These are phyloP conservation scores for Ephemerocybe angulata DNA, from an alignment of 768 basidiomycete species.

Conservation along the genomic window DNA sequence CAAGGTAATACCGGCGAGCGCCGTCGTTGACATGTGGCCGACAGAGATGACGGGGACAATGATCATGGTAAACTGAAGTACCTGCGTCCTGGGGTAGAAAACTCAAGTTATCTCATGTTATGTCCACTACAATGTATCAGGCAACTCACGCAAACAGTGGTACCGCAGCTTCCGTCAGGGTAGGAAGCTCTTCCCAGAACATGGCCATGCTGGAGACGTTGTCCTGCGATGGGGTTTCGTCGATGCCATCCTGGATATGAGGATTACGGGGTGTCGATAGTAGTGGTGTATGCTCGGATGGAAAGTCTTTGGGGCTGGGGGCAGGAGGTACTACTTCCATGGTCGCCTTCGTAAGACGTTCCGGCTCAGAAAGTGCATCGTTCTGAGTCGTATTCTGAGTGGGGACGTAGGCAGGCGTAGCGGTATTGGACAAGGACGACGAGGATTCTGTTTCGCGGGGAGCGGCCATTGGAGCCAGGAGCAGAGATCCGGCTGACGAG, in stretches of 20 bases:
- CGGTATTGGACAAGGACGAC: too few species aligned
- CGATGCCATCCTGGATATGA: conserved; percentile 48
- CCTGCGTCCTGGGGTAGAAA: conserved; percentile 51
- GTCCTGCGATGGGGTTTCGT: conserved; percentile 28
- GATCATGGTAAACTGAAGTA: conserved; percentile 86
- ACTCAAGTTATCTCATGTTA: too few species aligned
- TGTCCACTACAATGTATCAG: too few species aligned
- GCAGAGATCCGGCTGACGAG: too few species aligned
- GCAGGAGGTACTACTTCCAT: conserved; percentile 24
- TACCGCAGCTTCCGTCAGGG: conserved; percentile 59
- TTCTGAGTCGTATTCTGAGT: too few species aligned
- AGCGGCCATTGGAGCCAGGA: too few species aligned
- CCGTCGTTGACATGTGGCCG: conserved; percentile 86
- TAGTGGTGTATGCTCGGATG: conserved; percentile 56
- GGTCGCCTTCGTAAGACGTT: conserved; percentile 35
- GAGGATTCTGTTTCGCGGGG: too few species aligned
- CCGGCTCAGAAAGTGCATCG: too few species aligned
- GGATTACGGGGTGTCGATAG: conserved; percentile 48
- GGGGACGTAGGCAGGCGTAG: too few species aligned
- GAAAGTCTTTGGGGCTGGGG: conserved; percentile 1
- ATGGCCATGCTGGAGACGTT: conserved; percentile 28
- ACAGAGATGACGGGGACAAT: conserved; percentile 82
- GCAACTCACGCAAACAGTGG: conserved; percentile 71
- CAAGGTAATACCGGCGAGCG: conserved; percentile 79
- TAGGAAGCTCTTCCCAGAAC: conserved; percentile 56